These are phyloP conservation scores for Ehretia macrophylla DNA, from an alignment of 257 asterid genomes.

Conservation along the genomic window DNA sequence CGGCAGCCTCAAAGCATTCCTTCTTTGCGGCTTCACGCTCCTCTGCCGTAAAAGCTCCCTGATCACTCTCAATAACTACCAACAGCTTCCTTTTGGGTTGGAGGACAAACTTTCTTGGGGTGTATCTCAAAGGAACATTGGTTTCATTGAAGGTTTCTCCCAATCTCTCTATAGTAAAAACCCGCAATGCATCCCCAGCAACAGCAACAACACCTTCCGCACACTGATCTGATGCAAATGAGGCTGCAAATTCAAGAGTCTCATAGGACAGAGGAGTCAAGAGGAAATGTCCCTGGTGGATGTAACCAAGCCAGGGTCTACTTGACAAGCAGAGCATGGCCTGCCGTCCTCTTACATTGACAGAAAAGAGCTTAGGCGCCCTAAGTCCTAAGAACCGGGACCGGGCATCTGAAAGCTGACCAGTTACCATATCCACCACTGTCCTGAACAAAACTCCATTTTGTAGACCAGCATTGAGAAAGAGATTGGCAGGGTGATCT, in stretches of 20 bases:
- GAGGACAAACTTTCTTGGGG: conserved; percentile 89
- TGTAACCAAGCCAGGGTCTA: conserved; percentile 99
- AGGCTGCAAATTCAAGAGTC: conserved; percentile 94
- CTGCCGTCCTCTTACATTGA: conserved; percentile 76
- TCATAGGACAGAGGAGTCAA: conserved; percentile 93
- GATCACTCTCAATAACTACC: conserved; percentile 92
- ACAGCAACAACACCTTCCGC: conserved; percentile 99
- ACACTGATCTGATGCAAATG: conserved; percentile 98
- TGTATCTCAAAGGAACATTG: conserved; percentile 81
- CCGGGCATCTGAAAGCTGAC: conserved; percentile 98
- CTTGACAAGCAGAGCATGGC: conserved; percentile 99
- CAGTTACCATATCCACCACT: conserved; percentile 97
- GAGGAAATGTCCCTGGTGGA: conserved; percentile 97
- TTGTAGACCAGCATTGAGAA: conserved; percentile 87
- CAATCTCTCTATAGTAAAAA: conserved; percentile 88
- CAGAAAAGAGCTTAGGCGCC: conserved; percentile 89
- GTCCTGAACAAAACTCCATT: conserved; percentile 95
- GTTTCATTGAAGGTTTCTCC: conserved; percentile 98
- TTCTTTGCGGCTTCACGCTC: conserved; percentile 94
- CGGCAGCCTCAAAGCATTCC: conserved; percentile 81
- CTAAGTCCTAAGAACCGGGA: conserved; percentile 94
- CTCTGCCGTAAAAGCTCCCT: conserved; percentile 93
- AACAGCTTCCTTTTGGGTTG: conserved; percentile 83
- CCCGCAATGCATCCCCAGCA: conserved; percentile 97
- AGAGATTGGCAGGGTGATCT: conserved; percentile 96